These are phyloP conservation scores for Candida sonorensis DNA, from an alignment of 805 yeast species.

Conservation along the genomic window DNA sequence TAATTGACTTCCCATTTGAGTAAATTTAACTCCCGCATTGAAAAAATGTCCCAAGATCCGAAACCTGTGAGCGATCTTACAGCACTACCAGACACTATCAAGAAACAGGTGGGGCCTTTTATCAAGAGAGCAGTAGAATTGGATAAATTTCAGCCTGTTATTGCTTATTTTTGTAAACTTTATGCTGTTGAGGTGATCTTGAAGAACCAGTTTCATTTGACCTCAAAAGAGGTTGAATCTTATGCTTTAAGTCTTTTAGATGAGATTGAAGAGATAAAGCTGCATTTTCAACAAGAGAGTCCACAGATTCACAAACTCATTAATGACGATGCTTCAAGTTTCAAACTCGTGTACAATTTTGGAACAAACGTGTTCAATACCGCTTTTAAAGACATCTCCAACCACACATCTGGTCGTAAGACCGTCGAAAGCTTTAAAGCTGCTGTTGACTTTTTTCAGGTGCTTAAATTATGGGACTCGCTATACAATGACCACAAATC, in stretches of 20 bases:
- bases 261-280: conserved; percentile 56
- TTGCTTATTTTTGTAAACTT: conserved; percentile 65
- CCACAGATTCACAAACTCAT: conserved; percentile 42
- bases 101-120: conserved; percentile 37
- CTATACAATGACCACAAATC: conserved; percentile 12
- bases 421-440: conserved; percentile 52
- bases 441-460: conserved; percentile 44
- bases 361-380: conserved; percentile 50
- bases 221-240: conserved; percentile 46
- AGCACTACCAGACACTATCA: conserved; percentile 24
- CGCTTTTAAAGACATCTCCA: conserved; percentile 41
- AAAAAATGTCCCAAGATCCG: too few species aligned
- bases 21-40: too few species aligned
- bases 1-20: too few species aligned
- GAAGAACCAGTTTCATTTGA: conserved; percentile 49
- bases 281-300: conserved; percentile 28
- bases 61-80: too few species aligned
- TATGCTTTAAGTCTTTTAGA: conserved; percentile 62
- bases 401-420: conserved; percentile 33
- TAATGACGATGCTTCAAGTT: conserved; percentile 51
- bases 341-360: conserved; percentile 49
- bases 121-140: conserved; percentile 54
- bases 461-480: conserved; percentile 39
- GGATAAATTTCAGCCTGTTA: conserved; percentile 49
- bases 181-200: conserved; percentile 73